Evolutionary conservation across 2,329 filamentous ascomycete species (phyloP), one percentile per base, ranked within the genome.

Genomic region (Cercospora janseana): DNA sequence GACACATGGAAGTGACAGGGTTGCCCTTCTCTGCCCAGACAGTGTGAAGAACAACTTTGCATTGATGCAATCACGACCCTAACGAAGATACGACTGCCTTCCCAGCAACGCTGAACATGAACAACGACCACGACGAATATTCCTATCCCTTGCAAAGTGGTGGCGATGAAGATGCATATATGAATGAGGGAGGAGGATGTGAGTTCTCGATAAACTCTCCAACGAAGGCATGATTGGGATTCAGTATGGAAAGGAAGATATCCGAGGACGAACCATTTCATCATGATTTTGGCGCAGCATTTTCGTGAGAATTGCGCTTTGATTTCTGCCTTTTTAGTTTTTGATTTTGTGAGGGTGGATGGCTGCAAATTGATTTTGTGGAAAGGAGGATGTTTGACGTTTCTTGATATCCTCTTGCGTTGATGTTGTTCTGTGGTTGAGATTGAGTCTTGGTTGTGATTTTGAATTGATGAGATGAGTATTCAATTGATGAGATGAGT

Each of bases 61-160:
- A 42, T 6, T 26, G 12, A 3, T 15, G n/a, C n/a, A n/a, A 27
- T 43, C 26, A 51, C 49, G 49, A 51, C 16, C 18, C 7, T 43
- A 15, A 49, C 37, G 46, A 49, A 32, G 21, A 29, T 18, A 51
- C 35, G 49, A 51, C 49, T 41, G 18, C 26, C 34, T 27, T 35
- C 23, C 38, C 24, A 13, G 42, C 35, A 46, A 51, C 42, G 35
- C 42, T 15, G 23, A 46, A 51, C 27, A 51, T 27, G 49, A 51
- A n/a, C n/a, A 35, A 38, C 34, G 44, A 21, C n/a, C 20, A 13
- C 12, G 20, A 45, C n/a, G 43, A 46, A 27, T 9, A 47, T 29
- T 21, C 29, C 18, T 27, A 29, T 28, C 23, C 8, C 23, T 5
- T 37, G 32, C 18, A 16, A 26, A 13, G 31, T 23, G 13, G 28